Conservation (phyloP, 2,329 filamentous ascomycete species). For the Beauveria asiatica region DNA sequence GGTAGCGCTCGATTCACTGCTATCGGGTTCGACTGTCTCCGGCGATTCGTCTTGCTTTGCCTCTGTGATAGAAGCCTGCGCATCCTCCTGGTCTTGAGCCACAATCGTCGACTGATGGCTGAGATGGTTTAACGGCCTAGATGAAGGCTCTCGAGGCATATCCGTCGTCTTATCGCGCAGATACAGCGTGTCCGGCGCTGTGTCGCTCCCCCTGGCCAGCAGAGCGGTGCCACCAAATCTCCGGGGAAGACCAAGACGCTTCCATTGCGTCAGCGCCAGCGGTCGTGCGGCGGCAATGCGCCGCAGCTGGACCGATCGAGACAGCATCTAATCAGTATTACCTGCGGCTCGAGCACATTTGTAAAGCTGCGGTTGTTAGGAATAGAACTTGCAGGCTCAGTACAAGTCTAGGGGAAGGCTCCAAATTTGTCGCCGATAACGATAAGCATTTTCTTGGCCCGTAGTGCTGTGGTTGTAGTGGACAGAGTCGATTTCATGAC, state of each 20-base stretch:
- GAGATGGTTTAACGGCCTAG: neutral
- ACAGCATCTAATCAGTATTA: conserved; percentile 2
- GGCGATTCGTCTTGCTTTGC: neutral
- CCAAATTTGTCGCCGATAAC: conserved; percentile 10
- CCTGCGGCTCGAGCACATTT: neutral
- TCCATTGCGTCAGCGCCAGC: neutral
- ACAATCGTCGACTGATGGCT: neutral
- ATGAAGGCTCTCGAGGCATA: conserved; percentile 14
- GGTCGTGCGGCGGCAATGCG: conserved; percentile 1
- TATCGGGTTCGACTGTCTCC: neutral
- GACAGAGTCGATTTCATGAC: neutral
- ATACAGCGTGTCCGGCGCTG: neutral
- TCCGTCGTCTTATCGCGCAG: conserved; percentile 20
- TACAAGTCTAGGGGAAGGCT: neutral
- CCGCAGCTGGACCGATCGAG: neutral
- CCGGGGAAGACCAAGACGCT: neutral
- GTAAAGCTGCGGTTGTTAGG: neutral
- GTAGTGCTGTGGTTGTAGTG: neutral
- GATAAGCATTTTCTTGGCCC: conserved; percentile 2
- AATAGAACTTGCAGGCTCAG: neutral
- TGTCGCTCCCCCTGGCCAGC: neutral
- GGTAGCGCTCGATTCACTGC: neutral
- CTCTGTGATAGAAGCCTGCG: neutral
- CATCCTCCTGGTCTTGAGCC: neutral
- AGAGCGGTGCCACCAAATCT: neutral